Base-by-base conservation (phyloP, 2,329 filamentous ascomycete genomes). In the Stemphylium beticola region DNA sequence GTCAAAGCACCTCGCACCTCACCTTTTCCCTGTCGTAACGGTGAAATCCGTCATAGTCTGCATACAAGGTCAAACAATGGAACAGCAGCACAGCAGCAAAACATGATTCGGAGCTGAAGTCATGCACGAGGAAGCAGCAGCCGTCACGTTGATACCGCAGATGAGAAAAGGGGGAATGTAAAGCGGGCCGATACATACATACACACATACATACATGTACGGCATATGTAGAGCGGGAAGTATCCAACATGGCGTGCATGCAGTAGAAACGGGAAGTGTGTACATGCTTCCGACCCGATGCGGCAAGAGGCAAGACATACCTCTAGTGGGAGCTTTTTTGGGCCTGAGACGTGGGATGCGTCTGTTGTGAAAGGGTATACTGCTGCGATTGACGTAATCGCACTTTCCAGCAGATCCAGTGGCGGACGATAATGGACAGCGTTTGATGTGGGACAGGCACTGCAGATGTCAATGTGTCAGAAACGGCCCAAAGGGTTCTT, bases 401-500 rank as follows among this genome's bases (percentile, higher is more conserved):
- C 34, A 20, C 32, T 18, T 34, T 20, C 18, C 32, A 32, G 33
- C 24, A 34, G 20, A 17, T 45, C 17, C 17, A 15, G 32, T 26
- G 18, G 22, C 26, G 31, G 36, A 48, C 37, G 42, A 47, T 36
- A 57, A 57, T 11, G 26, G 49, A 47, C 4, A 54, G 11, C 26
- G 49, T 42, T 57, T 46, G 17, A 26, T 4, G 34, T 49, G 18
- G 36, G 36, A 39, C 49, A 31, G 32, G 38, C 31, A 37, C 41
- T 58, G 41, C 55, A 57, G 36, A 49, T 31, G 55, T 54, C 51
- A 57, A 51, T 43, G 42, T 51, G 50, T 61, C 48, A 51, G 20
- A 10, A 15, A 45, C 26, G 31, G 32, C 51, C 24, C 39, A 36
- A 48, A 14, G 18, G 22, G 45, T 34, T 15, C 20, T 4, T 47